Percentiles rank a stretch among this genome's conserved stretches.
These are phyloP conservation scores for Diplogelasinospora grovesii DNA, from an alignment of 495 filamentous ascomycete genomes.

Conservation along the genomic window DNA sequence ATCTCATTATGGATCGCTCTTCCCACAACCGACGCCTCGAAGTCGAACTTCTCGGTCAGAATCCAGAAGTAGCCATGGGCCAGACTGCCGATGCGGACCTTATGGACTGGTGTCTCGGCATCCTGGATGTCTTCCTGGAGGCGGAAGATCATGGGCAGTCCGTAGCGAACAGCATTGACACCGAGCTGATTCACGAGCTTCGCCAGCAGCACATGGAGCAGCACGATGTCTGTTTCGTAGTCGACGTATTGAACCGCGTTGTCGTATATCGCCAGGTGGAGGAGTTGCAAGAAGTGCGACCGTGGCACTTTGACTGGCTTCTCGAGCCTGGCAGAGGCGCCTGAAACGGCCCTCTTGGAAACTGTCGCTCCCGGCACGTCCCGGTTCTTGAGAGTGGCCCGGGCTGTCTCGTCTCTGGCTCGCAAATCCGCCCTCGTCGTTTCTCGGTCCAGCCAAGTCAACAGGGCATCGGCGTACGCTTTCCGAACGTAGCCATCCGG, in stretches of 20 bases:
- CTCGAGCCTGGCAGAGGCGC: constrained; percentile 53
- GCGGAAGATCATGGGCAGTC: constrained; percentile 79
- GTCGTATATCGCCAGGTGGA: constrained; percentile 84
- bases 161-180: constrained; percentile 72
- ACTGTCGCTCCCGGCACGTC: constrained; percentile 25
- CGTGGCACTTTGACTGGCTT: constrained; percentile 48
- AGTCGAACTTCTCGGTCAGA: constrained; percentile 68
- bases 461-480: constrained; percentile 74
- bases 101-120: constrained; percentile 53
- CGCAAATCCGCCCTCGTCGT: constrained; percentile 61
- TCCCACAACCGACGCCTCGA: constrained; percentile 60
- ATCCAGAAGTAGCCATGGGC: constrained; percentile 84
- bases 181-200: constrained; percentile 69
- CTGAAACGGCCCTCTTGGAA: constrained; percentile 63
- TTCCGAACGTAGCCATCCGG: constrained; percentile 66
- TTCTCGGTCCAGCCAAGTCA: constrained; percentile 76
- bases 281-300: constrained; percentile 70
- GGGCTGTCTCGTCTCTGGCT: constrained; percentile 48
- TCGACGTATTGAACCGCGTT: constrained; percentile 65
- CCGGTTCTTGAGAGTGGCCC: constrained; percentile 28
- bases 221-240: constrained; percentile 61
- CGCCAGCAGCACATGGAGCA: constrained; percentile 67
- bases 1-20: constrained; percentile 69
- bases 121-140: constrained; percentile 77
- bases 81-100: constrained; percentile 72